Evolutionary conservation across 371 early-diverging fungal genomes (phyloP).

Genomic region (Mortierella sp.): DNA sequence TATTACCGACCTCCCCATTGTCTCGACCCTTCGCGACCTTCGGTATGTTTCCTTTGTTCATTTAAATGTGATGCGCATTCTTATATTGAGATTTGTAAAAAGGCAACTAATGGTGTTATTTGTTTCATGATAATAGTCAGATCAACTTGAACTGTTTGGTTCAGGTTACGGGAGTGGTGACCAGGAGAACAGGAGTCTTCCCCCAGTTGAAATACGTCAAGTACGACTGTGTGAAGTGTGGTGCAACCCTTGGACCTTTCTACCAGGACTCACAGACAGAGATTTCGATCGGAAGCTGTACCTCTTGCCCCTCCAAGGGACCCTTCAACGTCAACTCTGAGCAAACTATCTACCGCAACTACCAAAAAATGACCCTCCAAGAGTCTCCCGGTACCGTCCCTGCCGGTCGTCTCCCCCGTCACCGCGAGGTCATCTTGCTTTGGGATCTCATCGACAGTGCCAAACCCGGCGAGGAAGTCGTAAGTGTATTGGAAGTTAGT

Average conservation of each 20-base stretch:
- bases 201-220: conserved; percentile 98
- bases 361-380: conserved; percentile 98
- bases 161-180: conserved; percentile 97
- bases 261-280: conserved; percentile 92
- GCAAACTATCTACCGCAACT: conserved; percentile 98
- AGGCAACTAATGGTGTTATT: neutral
- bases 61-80: neutral
- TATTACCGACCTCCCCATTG: conserved; percentile 92
- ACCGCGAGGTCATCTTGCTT: conserved; percentile 95
- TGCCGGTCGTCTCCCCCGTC: conserved; percentile 97
- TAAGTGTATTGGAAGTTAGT: conserved; percentile 47
- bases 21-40: conserved; percentile 92
- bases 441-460: conserved; percentile 99
- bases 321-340: conserved; percentile 94
- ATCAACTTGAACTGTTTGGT: conserved; percentile 96
- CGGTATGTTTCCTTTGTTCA: conserved; percentile 63
- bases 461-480: conserved; percentile 99
- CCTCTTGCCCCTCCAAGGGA: conserved; percentile 95
- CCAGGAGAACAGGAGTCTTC: conserved; percentile 96
- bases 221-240: conserved; percentile 98
- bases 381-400: conserved; percentile 99
- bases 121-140: conserved; percentile 64
- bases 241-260: conserved; percentile 95
- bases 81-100: neutral
- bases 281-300: conserved; percentile 91